Evolutionary conservation across 306 rosid genomes (phyloP), one percentile per base, ranked within the genome.

Genomic region (Quercus dentata): DNA sequence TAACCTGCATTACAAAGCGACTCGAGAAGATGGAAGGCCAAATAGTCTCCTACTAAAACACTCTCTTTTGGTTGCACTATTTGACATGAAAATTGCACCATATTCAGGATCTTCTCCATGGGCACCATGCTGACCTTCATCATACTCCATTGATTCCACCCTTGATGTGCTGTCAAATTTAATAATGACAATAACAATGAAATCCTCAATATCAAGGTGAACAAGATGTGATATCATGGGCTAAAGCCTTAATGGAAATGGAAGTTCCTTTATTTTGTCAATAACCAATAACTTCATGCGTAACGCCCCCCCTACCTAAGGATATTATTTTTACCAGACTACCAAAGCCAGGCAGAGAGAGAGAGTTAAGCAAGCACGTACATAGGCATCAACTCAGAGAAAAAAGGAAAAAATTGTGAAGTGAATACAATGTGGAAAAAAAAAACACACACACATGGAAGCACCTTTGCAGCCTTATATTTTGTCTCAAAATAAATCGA

Each of bases 31-130:
- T 6, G 87, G 85, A 30, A 87, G 80, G 72, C 84, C 88, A 19
- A 83, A 73, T 13, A 87, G 17, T 10, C 82, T 25, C 69, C 20
- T 73, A 28, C 54, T 7, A 23, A 87, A 75, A 79, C 91, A 85
- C 75, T 83, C 89, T 6, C 54, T 65, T 71, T 56, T 78, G 0
- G 91, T 85, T 23, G 13, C 74, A 69, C 71, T 61, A 72, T 59
- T 87, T 5, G 87, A 61, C 58, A 87, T 77, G 56, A 87, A 87
- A 73, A 87, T 87, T 6, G 89, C 88, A 54, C 91, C 91, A 46
- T 19, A 83, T n/a, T 83, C 84, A 1, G 91, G 91, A 23, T 51
- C 71, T 59, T 15, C 75, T 75, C 89, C 91, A 67, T 6, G 56
- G 63, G 85, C 85, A 78, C 78, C 65, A 74, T 75, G 78, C 75